These are phyloP conservation scores for Elasticomyces elasticus DNA, from an alignment of 495 filamentous ascomycete genomes.

Conservation along the genomic window DNA sequence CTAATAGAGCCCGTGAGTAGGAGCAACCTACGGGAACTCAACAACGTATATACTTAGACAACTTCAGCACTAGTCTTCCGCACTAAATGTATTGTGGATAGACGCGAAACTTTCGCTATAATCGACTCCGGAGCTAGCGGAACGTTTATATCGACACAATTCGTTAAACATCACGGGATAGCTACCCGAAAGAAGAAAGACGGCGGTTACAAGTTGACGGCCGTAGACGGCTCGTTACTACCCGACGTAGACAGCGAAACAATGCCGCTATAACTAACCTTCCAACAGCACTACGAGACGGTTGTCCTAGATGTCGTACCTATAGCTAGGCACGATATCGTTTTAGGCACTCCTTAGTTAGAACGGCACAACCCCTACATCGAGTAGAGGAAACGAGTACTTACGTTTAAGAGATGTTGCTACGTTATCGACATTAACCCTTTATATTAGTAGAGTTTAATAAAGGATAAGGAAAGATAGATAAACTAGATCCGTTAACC, in stretches of 20 bases:
- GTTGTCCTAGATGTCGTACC: background rate
- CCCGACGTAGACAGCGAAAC: constrained; percentile 5
- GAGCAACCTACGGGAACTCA: constrained; percentile 6
- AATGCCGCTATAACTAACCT: constrained; percentile 6
- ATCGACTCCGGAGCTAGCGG: constrained; percentile 10
- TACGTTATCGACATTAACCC: background rate
- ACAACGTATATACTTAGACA: constrained; percentile 3
- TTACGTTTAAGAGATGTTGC: background rate
- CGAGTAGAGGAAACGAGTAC: constrained; percentile 7
- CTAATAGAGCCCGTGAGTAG: constrained; percentile 1
- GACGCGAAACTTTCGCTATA: constrained; percentile 4
- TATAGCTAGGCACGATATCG: constrained; percentile 4
- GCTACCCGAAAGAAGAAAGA: background rate
- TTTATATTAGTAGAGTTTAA: background rate
- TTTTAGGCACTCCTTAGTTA: constrained; percentile 9
- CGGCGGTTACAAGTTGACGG: constrained; percentile 1
- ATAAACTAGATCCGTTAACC: background rate
- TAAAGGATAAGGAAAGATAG: background rate
- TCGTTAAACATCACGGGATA: background rate
- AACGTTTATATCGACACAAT: background rate
- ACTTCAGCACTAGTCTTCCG: constrained; percentile 8
- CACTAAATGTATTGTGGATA: constrained; percentile 6
- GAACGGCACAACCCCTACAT: constrained; percentile 4
- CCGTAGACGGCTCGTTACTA: constrained; percentile 5
- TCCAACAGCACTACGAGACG: constrained; percentile 1